These are phyloP conservation scores for Hanseniaspora sp. DNA, from an alignment of 1,139 yeast species.

Conservation along the genomic window DNA sequence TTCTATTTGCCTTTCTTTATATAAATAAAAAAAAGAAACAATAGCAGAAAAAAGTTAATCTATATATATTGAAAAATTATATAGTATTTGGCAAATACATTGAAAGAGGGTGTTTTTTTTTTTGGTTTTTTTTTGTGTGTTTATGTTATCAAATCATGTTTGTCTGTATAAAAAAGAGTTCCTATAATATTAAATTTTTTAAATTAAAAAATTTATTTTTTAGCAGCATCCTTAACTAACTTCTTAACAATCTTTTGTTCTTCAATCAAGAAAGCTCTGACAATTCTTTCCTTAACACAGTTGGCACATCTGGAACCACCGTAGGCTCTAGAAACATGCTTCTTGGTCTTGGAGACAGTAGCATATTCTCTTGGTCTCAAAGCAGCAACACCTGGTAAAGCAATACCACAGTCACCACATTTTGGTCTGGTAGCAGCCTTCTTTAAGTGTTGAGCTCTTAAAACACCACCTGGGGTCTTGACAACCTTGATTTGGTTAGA, in stretches of 20 bases:
- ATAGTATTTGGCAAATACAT: background rate
- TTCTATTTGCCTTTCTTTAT: too few species aligned
- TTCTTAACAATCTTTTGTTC: conserved; percentile 99
- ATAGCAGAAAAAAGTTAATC: too few species aligned
- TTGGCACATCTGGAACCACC: conserved; percentile 98
- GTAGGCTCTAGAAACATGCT: conserved; percentile 98
- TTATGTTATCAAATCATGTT: background rate
- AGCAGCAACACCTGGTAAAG: conserved; percentile 84
- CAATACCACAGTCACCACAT: conserved; percentile 96
- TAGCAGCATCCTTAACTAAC: conserved; percentile 90
- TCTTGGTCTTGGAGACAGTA: conserved; percentile 84
- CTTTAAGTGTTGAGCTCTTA: conserved; percentile 95
- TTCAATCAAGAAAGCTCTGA: conserved; percentile 98
- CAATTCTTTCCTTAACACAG: conserved; percentile 97
- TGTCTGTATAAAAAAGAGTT: background rate
- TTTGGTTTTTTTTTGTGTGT: background rate
- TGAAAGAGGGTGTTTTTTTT: background rate
- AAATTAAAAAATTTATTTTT: conserved; percentile 27
- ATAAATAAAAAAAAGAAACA: too few species aligned
- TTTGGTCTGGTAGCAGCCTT: conserved; percentile 90
- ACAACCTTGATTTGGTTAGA: conserved; percentile 98
- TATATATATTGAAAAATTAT: background rate
- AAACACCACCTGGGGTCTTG: conserved; percentile 99
- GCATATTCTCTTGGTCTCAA: conserved; percentile 98
- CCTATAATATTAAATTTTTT: background rate